Base-by-base conservation (phyloP, 306 rosid species). In the Quillaja saponaria region DNA sequence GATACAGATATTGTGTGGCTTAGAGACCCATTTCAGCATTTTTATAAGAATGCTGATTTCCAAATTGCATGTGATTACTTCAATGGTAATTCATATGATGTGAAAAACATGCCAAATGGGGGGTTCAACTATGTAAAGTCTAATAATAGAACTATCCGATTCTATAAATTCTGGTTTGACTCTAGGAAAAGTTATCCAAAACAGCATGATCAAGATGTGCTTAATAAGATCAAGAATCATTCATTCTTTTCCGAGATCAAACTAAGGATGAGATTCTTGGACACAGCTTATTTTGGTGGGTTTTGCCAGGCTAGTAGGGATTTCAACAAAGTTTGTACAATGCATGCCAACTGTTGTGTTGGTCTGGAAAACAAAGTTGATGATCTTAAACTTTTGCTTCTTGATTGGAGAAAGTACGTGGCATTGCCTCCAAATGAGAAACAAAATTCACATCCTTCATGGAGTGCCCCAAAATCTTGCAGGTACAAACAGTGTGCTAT, bases 291-390 rank as follows among this genome's bases (percentile, higher is more conserved):
- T 31, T 82, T 84, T 49, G 95, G 95, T 8, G 98, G 98, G 18
- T 88, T 91, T 74, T 91, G 98, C 54, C 64, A 86, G 33, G 13
- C 73, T 1, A 69, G 84, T 40, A 35, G 19, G 28, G 78, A 88
- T 49, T 45, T 91, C 0, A 72, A 61, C 81, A 9, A 21, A 19
- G 92, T 78, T 7, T 61, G 69, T 35, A 91, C 98, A 4, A 76
- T 88, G 96, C 98, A 91, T 61, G 98, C 96, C 5, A 91, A 91
- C 69, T 91, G 98, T 33, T 91, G 98, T 62, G 50, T 82, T 28
- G 98, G 98, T 37, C 74, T 82, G 4, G 63, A 79, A 0, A 91
- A 82, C 65, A 91, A 91, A 42, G 62, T 91, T 67, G 45, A 70
- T 58, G 98, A 88, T 73, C 98, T 91, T 9, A 70, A 35, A 25